Percentiles rank a stretch among this genome's conserved stretches.
Evolutionary conservation across 106 monocot species (phyloP).

Genomic region (Posidonia australis): DNA sequence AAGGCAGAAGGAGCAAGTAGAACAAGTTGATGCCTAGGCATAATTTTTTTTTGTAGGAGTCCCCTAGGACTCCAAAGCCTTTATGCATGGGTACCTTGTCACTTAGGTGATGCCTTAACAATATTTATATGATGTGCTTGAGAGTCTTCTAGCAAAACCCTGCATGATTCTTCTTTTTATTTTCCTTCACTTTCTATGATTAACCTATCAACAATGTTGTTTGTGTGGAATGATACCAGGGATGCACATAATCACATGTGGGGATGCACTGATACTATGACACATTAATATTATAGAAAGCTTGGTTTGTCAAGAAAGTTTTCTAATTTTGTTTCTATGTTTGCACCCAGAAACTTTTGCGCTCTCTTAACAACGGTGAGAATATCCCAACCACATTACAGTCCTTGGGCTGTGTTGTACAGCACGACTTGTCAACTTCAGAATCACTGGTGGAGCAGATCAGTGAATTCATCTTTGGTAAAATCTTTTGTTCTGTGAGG

Average conservation of each 20-base stretch:
- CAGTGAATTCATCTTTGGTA: slow-evolving; percentile 31
- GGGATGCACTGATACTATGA: not conserved
- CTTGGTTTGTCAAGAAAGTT: not conserved
- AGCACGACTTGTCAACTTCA: slow-evolving; percentile 29
- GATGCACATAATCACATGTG: not conserved
- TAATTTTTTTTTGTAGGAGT: too few relatives aligned
- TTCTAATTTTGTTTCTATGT: slow-evolving; percentile 2
- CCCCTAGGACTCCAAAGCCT: too few relatives aligned
- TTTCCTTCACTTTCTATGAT: not conserved
- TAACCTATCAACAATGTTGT: not conserved
- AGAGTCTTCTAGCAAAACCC: too few relatives aligned
- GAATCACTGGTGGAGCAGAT: slow-evolving; percentile 36
- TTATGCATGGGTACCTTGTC: too few relatives aligned
- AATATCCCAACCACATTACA: slow-evolving; percentile 64
- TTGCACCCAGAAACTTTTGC: slow-evolving; percentile 58
- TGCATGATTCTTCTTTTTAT: not conserved
- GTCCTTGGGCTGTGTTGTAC: slow-evolving; percentile 54
- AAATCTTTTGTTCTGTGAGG: slow-evolving; percentile 28
- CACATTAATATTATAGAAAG: not conserved
- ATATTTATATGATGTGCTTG: too few relatives aligned
- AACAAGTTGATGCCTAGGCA: too few relatives aligned
- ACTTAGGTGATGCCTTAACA: too few relatives aligned
- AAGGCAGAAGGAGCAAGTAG: too few relatives aligned
- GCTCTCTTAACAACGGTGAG: slow-evolving; percentile 28
- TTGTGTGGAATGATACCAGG: not conserved